Conservation (phyloP, 305 asterid species). For the Withania somnifera region DNA sequence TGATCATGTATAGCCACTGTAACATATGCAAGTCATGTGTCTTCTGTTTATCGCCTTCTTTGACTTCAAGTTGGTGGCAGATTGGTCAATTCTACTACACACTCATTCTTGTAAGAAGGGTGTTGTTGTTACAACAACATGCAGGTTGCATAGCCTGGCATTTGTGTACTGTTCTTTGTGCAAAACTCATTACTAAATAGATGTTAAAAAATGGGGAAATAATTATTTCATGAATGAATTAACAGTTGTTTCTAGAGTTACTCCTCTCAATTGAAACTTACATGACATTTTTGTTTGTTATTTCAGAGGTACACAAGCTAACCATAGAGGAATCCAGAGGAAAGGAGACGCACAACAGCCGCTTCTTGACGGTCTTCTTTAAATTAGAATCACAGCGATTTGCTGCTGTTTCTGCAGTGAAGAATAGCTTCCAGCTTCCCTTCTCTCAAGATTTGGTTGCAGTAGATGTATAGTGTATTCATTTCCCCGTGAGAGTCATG, state of each 20-base stretch:
- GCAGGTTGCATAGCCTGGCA: not conserved
- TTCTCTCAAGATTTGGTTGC: slow-evolving; percentile 1
- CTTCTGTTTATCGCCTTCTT: not conserved
- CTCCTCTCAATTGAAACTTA: not conserved
- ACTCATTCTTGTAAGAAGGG: not conserved
- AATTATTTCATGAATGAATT: not conserved
- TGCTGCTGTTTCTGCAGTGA: not conserved
- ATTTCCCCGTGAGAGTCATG: not conserved
- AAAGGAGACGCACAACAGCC: slow-evolving; percentile 46
- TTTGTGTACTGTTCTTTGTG: not conserved
- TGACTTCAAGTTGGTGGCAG: not conserved
- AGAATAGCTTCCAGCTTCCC: slow-evolving; percentile 2
- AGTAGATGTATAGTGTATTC: not conserved
- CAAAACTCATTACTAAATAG: not conserved
- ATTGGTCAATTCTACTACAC: not conserved
- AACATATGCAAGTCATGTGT: not conserved
- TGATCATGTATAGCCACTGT: not conserved
- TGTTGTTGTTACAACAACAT: not conserved
- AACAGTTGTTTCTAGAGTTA: not conserved
- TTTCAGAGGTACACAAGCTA: slow-evolving; percentile 44
- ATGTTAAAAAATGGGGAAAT: not conserved
- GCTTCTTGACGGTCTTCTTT: slow-evolving; percentile 65
- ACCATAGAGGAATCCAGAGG: slow-evolving; percentile 35
- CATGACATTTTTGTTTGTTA: not conserved
- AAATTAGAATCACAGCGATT: not conserved